These are phyloP conservation scores for Aspergillus olivimuriae DNA, from an alignment of 495 filamentous ascomycete genomes.

Conservation along the genomic window DNA sequence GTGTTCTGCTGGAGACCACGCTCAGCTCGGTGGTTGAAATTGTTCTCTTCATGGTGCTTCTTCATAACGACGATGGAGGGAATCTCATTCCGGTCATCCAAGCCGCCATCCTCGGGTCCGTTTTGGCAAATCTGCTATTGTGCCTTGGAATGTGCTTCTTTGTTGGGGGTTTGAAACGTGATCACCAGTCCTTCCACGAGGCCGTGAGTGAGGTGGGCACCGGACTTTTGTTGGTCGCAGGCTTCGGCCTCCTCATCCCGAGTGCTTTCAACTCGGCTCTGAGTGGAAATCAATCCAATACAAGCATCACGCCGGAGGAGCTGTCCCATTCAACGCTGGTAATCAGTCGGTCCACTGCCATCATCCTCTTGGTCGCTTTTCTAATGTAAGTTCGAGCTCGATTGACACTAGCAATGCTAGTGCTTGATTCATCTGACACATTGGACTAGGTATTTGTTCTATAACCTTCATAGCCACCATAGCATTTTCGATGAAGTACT, in stretches of 20 bases:
- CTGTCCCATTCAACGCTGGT: slow-evolving; percentile 47
- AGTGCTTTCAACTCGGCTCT: slow-evolving; percentile 68
- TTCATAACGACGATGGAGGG: slow-evolving; percentile 31
- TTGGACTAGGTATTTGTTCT: slow-evolving; percentile 58
- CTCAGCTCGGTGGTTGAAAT: slow-evolving; percentile 76
- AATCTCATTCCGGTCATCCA: slow-evolving; percentile 66
- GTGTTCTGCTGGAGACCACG: slow-evolving; percentile 71
- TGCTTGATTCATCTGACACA: slow-evolving; percentile 9
- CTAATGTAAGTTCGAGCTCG: slow-evolving; percentile 32
- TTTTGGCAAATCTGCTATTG: slow-evolving; percentile 69
- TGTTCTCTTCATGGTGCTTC: slow-evolving; percentile 72
- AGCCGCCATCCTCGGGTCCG: slow-evolving; percentile 75
- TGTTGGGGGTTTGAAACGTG: slow-evolving; percentile 59
- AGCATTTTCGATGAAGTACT: slow-evolving; percentile 69
- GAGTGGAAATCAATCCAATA: slow-evolving; percentile 26
- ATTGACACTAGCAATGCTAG: background rate
- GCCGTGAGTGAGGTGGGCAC: slow-evolving; percentile 76
- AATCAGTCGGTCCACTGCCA: slow-evolving; percentile 69
- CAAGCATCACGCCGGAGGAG: slow-evolving; percentile 22
- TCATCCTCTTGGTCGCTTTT: slow-evolving; percentile 77
- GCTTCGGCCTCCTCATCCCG: slow-evolving; percentile 76
- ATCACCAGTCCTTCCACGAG: slow-evolving; percentile 65
- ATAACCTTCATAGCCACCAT: slow-evolving; percentile 79
- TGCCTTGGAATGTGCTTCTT: slow-evolving; percentile 77
- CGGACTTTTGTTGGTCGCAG: slow-evolving; percentile 74